phyloP scores from a whole-genome alignment of 345 rosid species.

The Schrenkiella parvula region DNA sequence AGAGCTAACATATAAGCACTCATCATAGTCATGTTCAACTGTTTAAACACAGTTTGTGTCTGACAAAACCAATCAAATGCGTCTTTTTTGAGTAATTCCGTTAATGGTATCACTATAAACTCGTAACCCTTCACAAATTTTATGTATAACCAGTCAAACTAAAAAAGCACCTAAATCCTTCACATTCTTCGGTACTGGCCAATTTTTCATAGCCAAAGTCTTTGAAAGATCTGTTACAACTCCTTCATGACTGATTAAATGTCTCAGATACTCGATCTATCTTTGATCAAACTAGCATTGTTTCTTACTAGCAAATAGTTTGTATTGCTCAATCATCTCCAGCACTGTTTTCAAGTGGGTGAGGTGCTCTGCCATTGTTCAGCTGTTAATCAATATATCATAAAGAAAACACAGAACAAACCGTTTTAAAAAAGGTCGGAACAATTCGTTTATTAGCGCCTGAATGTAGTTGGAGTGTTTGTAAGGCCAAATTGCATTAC shows the following conservation, averaged over 20 bases:
- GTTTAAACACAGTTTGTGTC: no score
- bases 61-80: no score
- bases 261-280: neutral
- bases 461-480: neutral
- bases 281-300: neutral
- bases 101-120: no score
- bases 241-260: neutral
- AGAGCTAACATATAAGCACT: no score
- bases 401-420: neutral
- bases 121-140: neutral
- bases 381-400: neutral
- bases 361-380: neutral
- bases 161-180: neutral
- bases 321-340: no score
- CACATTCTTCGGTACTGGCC: neutral
- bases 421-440: neutral
- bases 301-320: no score
- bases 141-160: neutral
- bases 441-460: neutral
- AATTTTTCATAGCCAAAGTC: neutral
- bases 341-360: neutral
- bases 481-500: neutral
- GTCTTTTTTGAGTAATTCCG: no score
- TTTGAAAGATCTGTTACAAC: neutral
- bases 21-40: no score